Evolutionary conservation across 371 early-diverging fungal species (phyloP).

Genomic region (Apophysomyces variabilis): DNA sequence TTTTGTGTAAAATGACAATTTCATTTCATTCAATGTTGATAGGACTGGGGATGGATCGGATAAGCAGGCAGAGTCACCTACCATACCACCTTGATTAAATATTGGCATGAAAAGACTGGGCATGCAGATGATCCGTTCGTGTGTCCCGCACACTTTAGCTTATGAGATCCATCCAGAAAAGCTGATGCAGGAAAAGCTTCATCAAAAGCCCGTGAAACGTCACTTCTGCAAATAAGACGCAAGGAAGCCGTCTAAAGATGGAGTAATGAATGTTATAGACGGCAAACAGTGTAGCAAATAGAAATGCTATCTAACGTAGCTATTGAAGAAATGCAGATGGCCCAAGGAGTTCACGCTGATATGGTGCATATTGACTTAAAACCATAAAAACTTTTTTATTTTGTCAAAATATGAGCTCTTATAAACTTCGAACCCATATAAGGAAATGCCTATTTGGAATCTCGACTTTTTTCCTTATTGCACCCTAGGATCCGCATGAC

Average conservation of each 20-base stretch:
- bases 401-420: too few species aligned
- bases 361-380: not conserved
- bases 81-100: not conserved
- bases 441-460: too few species aligned
- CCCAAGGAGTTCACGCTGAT: slow-evolving; percentile 21
- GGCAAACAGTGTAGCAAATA: slow-evolving; percentile 20
- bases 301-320: slow-evolving; percentile 23
- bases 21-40: slow-evolving; percentile 5
- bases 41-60: slow-evolving; percentile 6
- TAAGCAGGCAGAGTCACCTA: not conserved
- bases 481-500: too few species aligned
- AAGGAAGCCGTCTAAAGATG: slow-evolving; percentile 13
- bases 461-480: too few species aligned
- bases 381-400: too few species aligned
- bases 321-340: slow-evolving; percentile 22
- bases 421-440: too few species aligned
- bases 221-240: slow-evolving; percentile 3
- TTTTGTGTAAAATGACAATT: slow-evolving; percentile 8
- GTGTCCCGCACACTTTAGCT: slow-evolving; percentile 11
- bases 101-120: not conserved
- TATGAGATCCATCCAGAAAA: slow-evolving; percentile 11
- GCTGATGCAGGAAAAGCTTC: slow-evolving; percentile 1
- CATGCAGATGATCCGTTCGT: slow-evolving; percentile 7
- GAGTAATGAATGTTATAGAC: slow-evolving; percentile 20
- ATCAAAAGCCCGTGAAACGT: slow-evolving; percentile 4